Conservation (phyloP, 1,284 basidiomycete species). For the Erythrobasidium hasegawianum region DNA sequence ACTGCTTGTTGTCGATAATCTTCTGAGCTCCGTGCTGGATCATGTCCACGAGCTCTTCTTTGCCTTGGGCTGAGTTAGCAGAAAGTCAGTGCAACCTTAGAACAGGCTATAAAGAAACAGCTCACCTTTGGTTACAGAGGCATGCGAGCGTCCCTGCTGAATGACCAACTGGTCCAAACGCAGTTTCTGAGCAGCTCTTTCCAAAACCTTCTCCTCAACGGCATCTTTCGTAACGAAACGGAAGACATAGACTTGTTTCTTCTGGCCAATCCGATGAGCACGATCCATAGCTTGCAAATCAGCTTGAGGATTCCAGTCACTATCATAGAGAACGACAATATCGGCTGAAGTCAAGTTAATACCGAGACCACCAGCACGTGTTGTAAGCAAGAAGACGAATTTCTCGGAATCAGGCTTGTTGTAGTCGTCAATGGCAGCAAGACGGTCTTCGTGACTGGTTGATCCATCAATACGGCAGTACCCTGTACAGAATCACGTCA, state of each 20-base stretch:
- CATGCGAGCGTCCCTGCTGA: constrained; percentile 76
- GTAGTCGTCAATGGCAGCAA: constrained; percentile 93
- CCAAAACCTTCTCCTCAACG: constrained; percentile 95
- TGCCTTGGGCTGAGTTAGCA: constrained; percentile 63
- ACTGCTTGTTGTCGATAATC: constrained; percentile 71
- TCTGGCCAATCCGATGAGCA: constrained; percentile 97
- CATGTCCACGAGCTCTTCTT: constrained; percentile 97
- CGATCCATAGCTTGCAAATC: constrained; percentile 99
- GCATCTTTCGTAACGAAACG: constrained; percentile 93
- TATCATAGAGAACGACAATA: constrained; percentile 94
- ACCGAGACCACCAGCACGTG: constrained; percentile 94
- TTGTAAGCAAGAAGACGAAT: constrained; percentile 95
- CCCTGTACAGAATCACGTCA: constrained; percentile 57
- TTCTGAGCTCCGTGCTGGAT: constrained; percentile 97
- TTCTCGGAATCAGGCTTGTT: constrained; percentile 92
- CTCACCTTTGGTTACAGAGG: constrained; percentile 49
- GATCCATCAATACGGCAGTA: constrained; percentile 97
- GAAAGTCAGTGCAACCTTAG: background rate
- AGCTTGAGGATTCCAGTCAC: constrained; percentile 99
- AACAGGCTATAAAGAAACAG: background rate
- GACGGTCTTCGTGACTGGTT: constrained; percentile 94
- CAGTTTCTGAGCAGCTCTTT: constrained; percentile 93
- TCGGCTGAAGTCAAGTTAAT: constrained; percentile 97
- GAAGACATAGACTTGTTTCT: constrained; percentile 98
- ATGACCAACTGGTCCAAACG: constrained; percentile 95